These are phyloP conservation scores for Saturnispora gosingensis DNA, from an alignment of 805 yeast species.

Conservation along the genomic window DNA sequence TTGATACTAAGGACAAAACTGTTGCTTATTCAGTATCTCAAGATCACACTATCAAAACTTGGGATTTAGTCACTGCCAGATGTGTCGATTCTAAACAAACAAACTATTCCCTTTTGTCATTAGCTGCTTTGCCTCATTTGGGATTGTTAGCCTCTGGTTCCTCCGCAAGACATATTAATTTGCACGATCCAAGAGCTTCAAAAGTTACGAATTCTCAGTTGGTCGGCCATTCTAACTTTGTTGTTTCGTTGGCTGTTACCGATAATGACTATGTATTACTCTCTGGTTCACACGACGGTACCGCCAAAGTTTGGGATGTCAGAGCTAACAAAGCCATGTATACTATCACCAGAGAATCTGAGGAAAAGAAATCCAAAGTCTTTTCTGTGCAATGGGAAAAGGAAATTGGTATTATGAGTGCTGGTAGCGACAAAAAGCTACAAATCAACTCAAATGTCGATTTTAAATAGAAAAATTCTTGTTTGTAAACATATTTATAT, in stretches of 20 bases:
- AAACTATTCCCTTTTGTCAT: constrained; percentile 71
- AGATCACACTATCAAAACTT: constrained; percentile 90
- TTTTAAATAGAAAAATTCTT: constrained; percentile 12
- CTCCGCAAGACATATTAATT: constrained; percentile 91
- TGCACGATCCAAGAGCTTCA: constrained; percentile 83
- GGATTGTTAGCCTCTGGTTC: constrained; percentile 87
- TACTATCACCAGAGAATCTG: constrained; percentile 67
- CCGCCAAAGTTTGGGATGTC: constrained; percentile 91
- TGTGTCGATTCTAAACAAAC: constrained; percentile 85
- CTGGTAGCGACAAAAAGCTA: constrained; percentile 88
- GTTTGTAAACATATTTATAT: background rate
- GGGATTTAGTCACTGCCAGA: constrained; percentile 87
- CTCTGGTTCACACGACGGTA: constrained; percentile 92
- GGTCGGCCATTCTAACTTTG: constrained; percentile 87
- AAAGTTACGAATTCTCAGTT: constrained; percentile 62
- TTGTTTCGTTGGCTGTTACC: constrained; percentile 70
- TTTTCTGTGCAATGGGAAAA: constrained; percentile 81
- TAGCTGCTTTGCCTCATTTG: constrained; percentile 56
- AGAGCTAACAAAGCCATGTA: constrained; percentile 77
- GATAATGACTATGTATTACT: constrained; percentile 72
- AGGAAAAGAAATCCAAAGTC: constrained; percentile 51
- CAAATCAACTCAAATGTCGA: constrained; percentile 53
- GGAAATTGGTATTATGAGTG: constrained; percentile 77
- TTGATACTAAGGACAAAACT: constrained; percentile 62
- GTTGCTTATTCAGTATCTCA: constrained; percentile 93